phyloP scores from a whole-genome alignment of 202 grass and related monocot genomes.

The Digitaria exilis region DNA sequence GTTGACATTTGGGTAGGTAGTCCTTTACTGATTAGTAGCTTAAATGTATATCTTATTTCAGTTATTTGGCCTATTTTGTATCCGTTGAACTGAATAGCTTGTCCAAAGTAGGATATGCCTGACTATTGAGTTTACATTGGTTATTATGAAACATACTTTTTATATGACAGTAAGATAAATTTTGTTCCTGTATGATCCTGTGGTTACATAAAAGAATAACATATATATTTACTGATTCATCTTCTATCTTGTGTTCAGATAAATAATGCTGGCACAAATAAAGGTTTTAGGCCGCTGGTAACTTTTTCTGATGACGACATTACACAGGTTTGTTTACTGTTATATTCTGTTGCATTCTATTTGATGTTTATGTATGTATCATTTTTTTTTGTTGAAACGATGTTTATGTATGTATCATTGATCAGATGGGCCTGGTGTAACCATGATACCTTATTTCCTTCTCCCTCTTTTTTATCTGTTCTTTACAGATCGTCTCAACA shows the following conservation, averaged over 20 bases:
- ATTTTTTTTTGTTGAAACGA: too few species aligned
- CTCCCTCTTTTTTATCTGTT: not conserved
- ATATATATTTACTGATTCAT: conserved; percentile 34
- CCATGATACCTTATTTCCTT: conserved; percentile 16
- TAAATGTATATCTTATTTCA: conserved; percentile 2
- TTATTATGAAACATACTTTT: conserved; percentile 20
- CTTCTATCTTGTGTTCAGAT: conserved; percentile 68
- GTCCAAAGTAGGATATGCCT: not conserved
- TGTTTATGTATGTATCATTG: not conserved
- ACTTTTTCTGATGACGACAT: conserved; percentile 98
- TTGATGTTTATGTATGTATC: not conserved
- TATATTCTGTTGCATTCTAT: conserved; percentile 26
- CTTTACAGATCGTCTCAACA: conserved; percentile 88
- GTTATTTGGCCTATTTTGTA: conserved; percentile 23
- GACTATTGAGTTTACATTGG: not conserved
- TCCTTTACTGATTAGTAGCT: conserved; percentile 2
- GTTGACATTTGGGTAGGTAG: conserved; percentile 95
- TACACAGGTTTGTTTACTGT: conserved; percentile 63
- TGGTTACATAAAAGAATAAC: not conserved
- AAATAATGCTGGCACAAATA: conserved; percentile 99
- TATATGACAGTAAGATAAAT: not conserved
- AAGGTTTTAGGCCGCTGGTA: conserved; percentile 92
- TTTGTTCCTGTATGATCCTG: not conserved
- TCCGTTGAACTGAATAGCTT: conserved; percentile 3
- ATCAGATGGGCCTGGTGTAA: conserved; percentile 21